phyloP scores from a whole-genome alignment of 78 protist species.

The Diacronema lutheri region DNA sequence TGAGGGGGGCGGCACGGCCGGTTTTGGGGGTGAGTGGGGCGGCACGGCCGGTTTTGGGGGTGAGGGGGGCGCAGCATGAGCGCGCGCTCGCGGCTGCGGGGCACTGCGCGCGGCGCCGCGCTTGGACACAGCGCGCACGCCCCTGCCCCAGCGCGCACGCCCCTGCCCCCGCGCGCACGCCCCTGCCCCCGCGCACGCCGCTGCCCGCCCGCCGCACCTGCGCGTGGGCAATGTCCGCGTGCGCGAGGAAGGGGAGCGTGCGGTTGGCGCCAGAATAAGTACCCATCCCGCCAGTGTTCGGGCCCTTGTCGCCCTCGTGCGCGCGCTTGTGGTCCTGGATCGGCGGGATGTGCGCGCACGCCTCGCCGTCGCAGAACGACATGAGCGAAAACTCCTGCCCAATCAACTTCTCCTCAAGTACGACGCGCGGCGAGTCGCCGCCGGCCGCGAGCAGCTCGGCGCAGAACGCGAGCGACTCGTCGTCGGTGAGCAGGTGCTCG shows the following conservation, averaged over 20 bases:
- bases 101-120: too few species aligned
- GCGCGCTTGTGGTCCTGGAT: conserved; percentile 33
- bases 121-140: too few species aligned
- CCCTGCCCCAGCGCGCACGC: too few species aligned
- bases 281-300: conserved; percentile 40
- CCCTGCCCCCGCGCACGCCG: too few species aligned
- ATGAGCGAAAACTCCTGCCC: conserved; percentile 34
- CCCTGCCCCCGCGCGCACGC: too few species aligned
- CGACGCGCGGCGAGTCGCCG: not conserved
- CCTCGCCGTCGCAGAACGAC: conserved; percentile 18
- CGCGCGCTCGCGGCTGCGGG: too few species aligned
- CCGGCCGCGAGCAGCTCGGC: not conserved
- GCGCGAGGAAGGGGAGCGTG: conserved; percentile 10
- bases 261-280: not conserved
- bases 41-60: too few species aligned
- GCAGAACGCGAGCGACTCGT: conserved; percentile 13
- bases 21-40: too few species aligned
- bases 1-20: too few species aligned
- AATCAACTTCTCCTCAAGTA: conserved; percentile 8
- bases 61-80: too few species aligned
- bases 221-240: not conserved
- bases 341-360: conserved; percentile 31
- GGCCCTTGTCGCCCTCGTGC: conserved; percentile 21
- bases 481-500: not conserved
- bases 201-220: too few species aligned